phyloP scores from a whole-genome alignment of 2,329 filamentous ascomycete species.

The Penicillium sp. region DNA sequence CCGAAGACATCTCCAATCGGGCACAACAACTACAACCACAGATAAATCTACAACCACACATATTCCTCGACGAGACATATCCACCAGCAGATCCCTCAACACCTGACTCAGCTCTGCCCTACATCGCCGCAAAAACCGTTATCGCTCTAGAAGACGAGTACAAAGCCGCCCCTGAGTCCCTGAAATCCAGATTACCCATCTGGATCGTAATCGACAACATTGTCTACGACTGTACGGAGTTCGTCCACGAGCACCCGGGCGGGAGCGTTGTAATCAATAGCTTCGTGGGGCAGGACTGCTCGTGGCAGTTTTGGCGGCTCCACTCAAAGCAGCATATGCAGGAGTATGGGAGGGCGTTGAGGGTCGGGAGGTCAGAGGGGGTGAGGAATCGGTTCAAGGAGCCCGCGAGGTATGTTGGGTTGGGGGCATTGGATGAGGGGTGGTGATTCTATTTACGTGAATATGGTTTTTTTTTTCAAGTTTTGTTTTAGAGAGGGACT shows the following conservation, averaged over 20 bases:
- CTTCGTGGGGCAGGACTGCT: slow-evolving; percentile 38
- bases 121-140: not conserved
- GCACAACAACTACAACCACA: not conserved
- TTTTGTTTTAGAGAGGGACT: too few relatives aligned
- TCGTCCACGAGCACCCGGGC: slow-evolving; percentile 33
- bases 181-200: not conserved
- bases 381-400: slow-evolving; percentile 2
- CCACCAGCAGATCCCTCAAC: not conserved
- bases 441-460: not conserved
- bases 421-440: not conserved
- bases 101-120: not conserved
- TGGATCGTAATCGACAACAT: slow-evolving; percentile 2
- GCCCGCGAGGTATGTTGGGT: slow-evolving; percentile 1
- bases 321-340: slow-evolving; percentile 27
- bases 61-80: not conserved
- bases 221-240: slow-evolving; percentile 6
- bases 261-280: slow-evolving; percentile 34
- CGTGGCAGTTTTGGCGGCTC: slow-evolving; percentile 40
- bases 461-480: too few relatives aligned
- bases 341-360: slow-evolving; percentile 6
- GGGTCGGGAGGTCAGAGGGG: not conserved
- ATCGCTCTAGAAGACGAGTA: not conserved
- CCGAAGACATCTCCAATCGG: not conserved
- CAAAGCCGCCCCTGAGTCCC: not conserved
- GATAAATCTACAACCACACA: not conserved